Percentiles rank a stretch among this genome's conserved stretches.
Conservation (phyloP, 1,284 basidiomycete species). For the Pascua sp. region DNA sequence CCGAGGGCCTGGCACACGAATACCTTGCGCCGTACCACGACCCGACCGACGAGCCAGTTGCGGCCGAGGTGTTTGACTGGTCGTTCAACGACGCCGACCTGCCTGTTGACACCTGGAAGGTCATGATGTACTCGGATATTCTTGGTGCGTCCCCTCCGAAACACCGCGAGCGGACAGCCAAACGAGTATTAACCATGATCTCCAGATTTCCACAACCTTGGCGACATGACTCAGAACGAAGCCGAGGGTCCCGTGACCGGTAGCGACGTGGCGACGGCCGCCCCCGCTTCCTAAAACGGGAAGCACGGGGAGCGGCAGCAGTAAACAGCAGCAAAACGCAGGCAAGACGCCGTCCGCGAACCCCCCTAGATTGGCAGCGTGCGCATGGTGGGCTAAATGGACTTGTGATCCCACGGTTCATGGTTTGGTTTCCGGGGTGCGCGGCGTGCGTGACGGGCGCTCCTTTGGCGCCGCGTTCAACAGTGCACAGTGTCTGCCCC, state of each 20-base stretch:
- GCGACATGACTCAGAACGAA: conserved; percentile 46
- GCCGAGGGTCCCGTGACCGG: conserved; percentile 47
- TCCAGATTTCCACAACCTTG: conserved; percentile 56
- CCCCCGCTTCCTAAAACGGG: conserved; percentile 17
- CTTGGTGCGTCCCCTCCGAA: conserved; percentile 60
- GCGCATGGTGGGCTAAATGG: too few relatives aligned
- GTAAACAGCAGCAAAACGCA: neutral
- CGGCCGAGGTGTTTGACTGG: conserved; percentile 96
- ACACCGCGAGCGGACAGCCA: too few relatives aligned
- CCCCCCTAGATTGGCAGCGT: too few relatives aligned
- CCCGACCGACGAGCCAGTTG: conserved; percentile 94
- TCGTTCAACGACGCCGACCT: conserved; percentile 99
- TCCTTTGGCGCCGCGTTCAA: too few relatives aligned
- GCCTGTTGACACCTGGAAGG: conserved; percentile 98
- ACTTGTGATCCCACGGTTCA: too few relatives aligned
- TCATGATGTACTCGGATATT: conserved; percentile 96
- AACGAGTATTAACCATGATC: too few relatives aligned
- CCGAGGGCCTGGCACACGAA: conserved; percentile 84
- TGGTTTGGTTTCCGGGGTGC: too few relatives aligned
- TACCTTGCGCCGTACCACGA: conserved; percentile 98
- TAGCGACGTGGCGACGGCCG: conserved; percentile 32
- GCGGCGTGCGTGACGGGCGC: too few relatives aligned
- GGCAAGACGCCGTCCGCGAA: neutral
- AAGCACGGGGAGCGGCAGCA: too few relatives aligned
- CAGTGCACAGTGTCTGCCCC: too few relatives aligned